Evolutionary conservation across 2,329 filamentous ascomycete genomes (phyloP), one percentile per base, ranked within the genome.

Genomic region (Leptographium procerum): DNA sequence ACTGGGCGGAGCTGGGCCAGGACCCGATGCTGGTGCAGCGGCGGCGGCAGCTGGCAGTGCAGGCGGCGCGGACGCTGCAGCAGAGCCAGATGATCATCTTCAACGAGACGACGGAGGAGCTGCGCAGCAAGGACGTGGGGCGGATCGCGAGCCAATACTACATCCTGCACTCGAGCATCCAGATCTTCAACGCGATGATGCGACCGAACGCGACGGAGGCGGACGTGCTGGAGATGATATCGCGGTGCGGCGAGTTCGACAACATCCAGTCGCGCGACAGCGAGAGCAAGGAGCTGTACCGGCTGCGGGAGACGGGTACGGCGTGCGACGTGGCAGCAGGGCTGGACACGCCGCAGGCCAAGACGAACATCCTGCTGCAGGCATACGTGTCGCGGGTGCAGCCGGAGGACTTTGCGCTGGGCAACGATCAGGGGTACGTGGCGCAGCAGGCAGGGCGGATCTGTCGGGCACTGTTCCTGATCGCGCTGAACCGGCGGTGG

Each of bases 31-130:
- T 99, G 29, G 90, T 96, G 2, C 87, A 94, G 67, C 81, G 92
- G 64, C 84, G 94, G 56, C 84, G 91, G 3, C 86, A 94, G 63
- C 77, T 99, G 56, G 87, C 94, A 57, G 91, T 95, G 51, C 86
- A 95, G 65, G 94, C 94, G 28, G 94, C 94, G 0, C 81, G 86
- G 50, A 88, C 89, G 6, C 75, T 99, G 50, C 91, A 96, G 68
- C 82, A 91, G 67, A 95, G 89, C 65, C 94, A 99, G 72, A 99
- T 99, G 95, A 94, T 99, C 66, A 94, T 99, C 59, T 99, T 92
- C 76, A 96, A 99, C 64, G 94, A 97, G 68, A 83, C 79, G 22
- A 99, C 92, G 0, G 92, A 96, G 65, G 92, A 96, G 66, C 81
- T 99, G 10, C 85, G 90, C 60, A 88, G 91, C 61, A 99, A 99